Conservation (phyloP, 345 rosid species). For the Bretschneidera sinensis region DNA sequence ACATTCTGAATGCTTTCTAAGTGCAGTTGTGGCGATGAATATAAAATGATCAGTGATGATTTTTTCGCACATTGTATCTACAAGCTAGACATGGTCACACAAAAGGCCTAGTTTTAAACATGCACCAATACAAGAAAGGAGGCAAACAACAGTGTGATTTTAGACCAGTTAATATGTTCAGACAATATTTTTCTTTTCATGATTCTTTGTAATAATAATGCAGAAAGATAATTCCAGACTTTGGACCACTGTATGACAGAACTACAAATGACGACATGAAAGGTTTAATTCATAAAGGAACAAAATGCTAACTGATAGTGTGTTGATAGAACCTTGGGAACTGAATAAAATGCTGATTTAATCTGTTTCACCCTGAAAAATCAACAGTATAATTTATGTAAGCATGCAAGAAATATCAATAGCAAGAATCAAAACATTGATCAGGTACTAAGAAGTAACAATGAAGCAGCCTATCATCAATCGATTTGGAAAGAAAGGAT, state of each 20-base stretch:
- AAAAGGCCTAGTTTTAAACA: no score
- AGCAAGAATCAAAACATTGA: not conserved
- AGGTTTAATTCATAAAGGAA: not conserved
- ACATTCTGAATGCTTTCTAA: no score
- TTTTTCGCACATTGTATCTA: no score
- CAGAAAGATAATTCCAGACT: not conserved
- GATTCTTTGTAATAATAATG: not conserved
- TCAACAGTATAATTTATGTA: not conserved
- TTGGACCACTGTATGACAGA: not conserved
- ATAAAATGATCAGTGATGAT: no score
- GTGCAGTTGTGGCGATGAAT: no score
- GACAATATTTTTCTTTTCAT: no score
- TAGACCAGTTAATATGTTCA: not conserved
- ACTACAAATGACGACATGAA: not conserved
- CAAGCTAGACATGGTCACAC: no score
- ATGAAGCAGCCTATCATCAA: not conserved
- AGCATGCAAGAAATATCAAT: not conserved
- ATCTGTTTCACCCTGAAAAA: conserved; percentile 74
- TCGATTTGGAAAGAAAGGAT: no score
- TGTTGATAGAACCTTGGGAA: conserved; percentile 51
- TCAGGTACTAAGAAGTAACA: not conserved
- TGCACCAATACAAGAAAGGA: no score
- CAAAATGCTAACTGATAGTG: not conserved
- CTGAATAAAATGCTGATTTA: conserved; percentile 86
- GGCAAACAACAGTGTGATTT: not conserved